Conservation (phyloP, 2,329 filamentous ascomycete species). For the Emmonsia crescens region DNA sequence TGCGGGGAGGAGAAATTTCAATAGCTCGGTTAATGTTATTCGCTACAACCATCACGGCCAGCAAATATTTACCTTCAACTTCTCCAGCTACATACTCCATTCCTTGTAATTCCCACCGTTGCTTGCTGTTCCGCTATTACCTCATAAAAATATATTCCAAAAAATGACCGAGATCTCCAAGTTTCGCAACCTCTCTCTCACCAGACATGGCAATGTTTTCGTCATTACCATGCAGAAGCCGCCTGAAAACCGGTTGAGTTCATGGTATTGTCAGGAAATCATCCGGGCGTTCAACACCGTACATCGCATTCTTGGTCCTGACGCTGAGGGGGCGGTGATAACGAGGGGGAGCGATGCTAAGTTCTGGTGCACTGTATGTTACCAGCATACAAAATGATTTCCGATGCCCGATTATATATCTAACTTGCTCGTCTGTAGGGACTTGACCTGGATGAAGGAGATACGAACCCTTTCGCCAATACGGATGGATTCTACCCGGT, state of each 20-base stretch:
- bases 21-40: not conserved
- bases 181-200: slow-evolving; percentile 36
- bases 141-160: not conserved
- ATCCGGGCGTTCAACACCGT: slow-evolving; percentile 41
- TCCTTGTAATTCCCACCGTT: not conserved
- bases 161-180: slow-evolving; percentile 19
- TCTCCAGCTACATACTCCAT: not conserved
- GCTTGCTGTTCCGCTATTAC: not conserved
- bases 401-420: not conserved
- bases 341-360: slow-evolving; percentile 41
- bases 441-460: slow-evolving; percentile 38
- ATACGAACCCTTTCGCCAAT: slow-evolving; percentile 45
- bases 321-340: slow-evolving; percentile 43
- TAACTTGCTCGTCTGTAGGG: slow-evolving; percentile 17
- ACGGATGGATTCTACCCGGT: slow-evolving; percentile 49
- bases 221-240: slow-evolving; percentile 45
- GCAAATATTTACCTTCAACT: not conserved
- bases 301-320: slow-evolving; percentile 36
- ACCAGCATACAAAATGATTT: not conserved
- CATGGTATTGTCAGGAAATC: slow-evolving; percentile 36
- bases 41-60: not conserved
- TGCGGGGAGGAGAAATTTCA: not conserved
- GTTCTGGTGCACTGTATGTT: slow-evolving; percentile 37
- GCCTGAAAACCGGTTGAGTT: slow-evolving; percentile 44
- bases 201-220: slow-evolving; percentile 40